phyloP scores from a whole-genome alignment of 2,329 filamentous ascomycete genomes.

The Sarocladiaceae sp. region DNA sequence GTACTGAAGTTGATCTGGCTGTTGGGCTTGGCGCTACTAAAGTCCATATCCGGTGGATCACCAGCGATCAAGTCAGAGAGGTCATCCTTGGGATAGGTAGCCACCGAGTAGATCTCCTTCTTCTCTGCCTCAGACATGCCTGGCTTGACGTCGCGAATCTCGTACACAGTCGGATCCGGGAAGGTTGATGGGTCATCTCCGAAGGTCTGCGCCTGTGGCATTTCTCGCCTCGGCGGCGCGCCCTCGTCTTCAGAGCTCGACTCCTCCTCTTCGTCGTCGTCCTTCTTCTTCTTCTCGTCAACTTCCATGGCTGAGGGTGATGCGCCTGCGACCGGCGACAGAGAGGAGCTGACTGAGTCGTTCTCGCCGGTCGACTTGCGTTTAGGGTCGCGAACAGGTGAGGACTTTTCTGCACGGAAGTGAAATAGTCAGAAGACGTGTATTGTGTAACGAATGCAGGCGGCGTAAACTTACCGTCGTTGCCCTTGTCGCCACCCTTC shows the following conservation, averaged over 20 bases:
- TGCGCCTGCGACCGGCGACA: constrained; percentile 47
- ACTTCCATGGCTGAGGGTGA: constrained; percentile 53
- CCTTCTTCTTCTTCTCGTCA: constrained; percentile 42
- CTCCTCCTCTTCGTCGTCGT: constrained; percentile 39
- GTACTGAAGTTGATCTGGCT: constrained; percentile 93
- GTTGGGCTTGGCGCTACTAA: constrained; percentile 85
- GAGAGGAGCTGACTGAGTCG: constrained; percentile 53
- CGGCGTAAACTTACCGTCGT: constrained; percentile 3
- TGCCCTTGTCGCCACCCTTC: constrained; percentile 39
- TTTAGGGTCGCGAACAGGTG: constrained; percentile 47
- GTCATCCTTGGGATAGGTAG: constrained; percentile 73
- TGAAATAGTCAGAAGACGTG: not conserved
- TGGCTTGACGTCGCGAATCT: constrained; percentile 69
- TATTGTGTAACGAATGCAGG: constrained; percentile 6
- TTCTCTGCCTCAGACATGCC: constrained; percentile 81
- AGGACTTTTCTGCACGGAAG: constrained; percentile 41
- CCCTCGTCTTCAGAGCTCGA: constrained; percentile 54
- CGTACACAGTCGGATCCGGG: constrained; percentile 86
- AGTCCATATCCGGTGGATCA: constrained; percentile 87
- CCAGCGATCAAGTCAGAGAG: constrained; percentile 82
- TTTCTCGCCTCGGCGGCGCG: constrained; percentile 54
- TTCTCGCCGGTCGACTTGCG: constrained; percentile 45
- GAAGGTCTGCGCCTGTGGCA: constrained; percentile 79
- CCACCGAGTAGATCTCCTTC: constrained; percentile 82
- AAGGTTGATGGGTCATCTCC: constrained; percentile 90